These are phyloP conservation scores for Astrothelium subdiscretum DNA, from an alignment of 495 filamentous ascomycete genomes.

Conservation along the genomic window DNA sequence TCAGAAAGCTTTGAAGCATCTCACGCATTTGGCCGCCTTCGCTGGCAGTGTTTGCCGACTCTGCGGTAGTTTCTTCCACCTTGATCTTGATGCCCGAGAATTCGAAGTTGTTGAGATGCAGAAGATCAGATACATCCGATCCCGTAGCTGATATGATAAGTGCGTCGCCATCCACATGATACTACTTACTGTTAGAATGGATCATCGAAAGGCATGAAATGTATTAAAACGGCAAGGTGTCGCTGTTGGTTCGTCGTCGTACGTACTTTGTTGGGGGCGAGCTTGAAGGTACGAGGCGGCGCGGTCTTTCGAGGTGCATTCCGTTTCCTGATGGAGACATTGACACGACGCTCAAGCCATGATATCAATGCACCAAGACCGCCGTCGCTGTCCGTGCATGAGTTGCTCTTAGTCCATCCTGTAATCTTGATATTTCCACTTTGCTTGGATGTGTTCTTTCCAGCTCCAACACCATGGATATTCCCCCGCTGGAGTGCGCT, in stretches of 20 bases:
- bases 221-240: slow-evolving; percentile 24
- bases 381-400: slow-evolving; percentile 53
- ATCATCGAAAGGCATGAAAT: slow-evolving; percentile 3
- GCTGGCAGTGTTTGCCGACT: neutral
- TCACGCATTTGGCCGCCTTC: slow-evolving; percentile 36
- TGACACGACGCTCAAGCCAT: slow-evolving; percentile 65
- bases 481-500: slow-evolving; percentile 5
- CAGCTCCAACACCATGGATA: neutral
- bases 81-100: slow-evolving; percentile 19
- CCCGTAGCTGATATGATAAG: slow-evolving; percentile 10
- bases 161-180: slow-evolving; percentile 42
- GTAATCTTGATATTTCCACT: slow-evolving; percentile 40
- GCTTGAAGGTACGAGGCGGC: slow-evolving; percentile 1
- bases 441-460: neutral
- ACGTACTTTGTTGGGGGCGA: slow-evolving; percentile 50
- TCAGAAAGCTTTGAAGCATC: slow-evolving; percentile 53
- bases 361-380: slow-evolving; percentile 56
- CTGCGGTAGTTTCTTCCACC: slow-evolving; percentile 45
- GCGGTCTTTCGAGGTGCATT: slow-evolving; percentile 1
- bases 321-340: slow-evolving; percentile 31
- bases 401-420: slow-evolving; percentile 70
- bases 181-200: slow-evolving; percentile 46
- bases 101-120: slow-evolving; percentile 14
- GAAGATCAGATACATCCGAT: slow-evolving; percentile 8
- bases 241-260: slow-evolving; percentile 38